These are phyloP conservation scores for Mesembryanthemum crystallinum DNA, from an alignment of 148 eudicot genomes.

Conservation along the genomic window DNA sequence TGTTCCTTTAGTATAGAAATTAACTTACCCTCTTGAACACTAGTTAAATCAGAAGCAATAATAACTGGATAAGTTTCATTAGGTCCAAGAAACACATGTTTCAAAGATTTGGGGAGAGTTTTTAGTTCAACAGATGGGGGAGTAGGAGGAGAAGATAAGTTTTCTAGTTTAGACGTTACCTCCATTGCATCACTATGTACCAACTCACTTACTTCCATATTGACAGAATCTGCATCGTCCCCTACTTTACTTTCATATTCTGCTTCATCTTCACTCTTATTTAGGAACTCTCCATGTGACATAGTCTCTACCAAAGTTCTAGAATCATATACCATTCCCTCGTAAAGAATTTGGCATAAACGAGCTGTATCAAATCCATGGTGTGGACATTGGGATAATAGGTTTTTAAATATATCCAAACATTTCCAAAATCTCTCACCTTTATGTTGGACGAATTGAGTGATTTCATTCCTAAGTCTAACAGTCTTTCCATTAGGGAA, in stretches of 20 bases:
- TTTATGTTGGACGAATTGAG: not conserved
- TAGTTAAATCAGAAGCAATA: not conserved
- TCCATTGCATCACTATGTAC: not conserved
- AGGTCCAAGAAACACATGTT: not conserved
- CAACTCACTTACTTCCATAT: not conserved
- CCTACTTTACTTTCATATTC: not conserved
- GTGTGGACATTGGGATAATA: not conserved
- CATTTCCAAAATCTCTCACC: not conserved
- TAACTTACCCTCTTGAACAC: not conserved
- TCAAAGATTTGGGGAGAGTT: not conserved
- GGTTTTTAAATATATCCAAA: not conserved
- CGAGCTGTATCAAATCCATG: not conserved
- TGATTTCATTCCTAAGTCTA: constrained; percentile 2
- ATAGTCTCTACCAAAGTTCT: constrained; percentile 8
- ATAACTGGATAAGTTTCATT: not conserved
- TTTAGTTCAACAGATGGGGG: not conserved
- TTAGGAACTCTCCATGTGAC: not conserved
- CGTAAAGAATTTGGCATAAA: not conserved
- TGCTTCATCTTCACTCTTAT: not conserved
- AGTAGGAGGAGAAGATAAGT: not conserved
- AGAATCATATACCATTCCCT: not conserved
- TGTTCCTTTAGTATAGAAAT: not conserved
- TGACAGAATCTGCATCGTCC: not conserved
- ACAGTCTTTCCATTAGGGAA: constrained; percentile 7
- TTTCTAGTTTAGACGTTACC: not conserved